Conservation (phyloP, 805 yeast species). For the Ogataea paraovalis region DNA sequence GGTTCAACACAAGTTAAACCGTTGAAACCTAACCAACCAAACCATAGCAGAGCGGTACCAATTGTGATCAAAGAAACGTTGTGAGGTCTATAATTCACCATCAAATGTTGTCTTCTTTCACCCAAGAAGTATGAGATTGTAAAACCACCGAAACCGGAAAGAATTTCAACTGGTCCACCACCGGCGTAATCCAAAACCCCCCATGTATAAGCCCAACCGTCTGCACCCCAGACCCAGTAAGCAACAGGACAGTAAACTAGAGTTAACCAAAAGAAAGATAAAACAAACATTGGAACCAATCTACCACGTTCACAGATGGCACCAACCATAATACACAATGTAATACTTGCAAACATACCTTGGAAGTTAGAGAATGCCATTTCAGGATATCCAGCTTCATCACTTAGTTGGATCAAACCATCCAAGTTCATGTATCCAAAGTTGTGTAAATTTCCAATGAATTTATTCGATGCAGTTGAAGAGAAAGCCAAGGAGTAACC, state of each 20-base stretch:
- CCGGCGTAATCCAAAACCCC: constrained; percentile 97
- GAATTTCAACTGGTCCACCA: constrained; percentile 94
- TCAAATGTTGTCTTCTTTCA: constrained; percentile 65
- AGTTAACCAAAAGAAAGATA: constrained; percentile 85
- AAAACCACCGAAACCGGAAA: constrained; percentile 87
- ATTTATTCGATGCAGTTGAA: constrained; percentile 71
- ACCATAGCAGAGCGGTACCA: constrained; percentile 84
- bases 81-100: constrained; percentile 91
- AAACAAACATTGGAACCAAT: constrained; percentile 76
- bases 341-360: constrained; percentile 89
- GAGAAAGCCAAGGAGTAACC: constrained; percentile 93
- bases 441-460: constrained; percentile 79
- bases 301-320: constrained; percentile 93
- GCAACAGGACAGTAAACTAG: constrained; percentile 92
- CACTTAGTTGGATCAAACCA: constrained; percentile 29
- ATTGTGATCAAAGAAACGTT: constrained; percentile 86
- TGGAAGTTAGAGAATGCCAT: constrained; percentile 83
- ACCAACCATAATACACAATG: constrained; percentile 87
- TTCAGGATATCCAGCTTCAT: constrained; percentile 59
- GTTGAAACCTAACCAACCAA: constrained; percentile 96
- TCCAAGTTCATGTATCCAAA: constrained; percentile 78
- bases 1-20: constrained; percentile 87
- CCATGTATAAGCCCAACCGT: constrained; percentile 92
- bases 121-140: constrained; percentile 81
- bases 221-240: constrained; percentile 90